Base-by-base conservation (phyloP, 495 filamentous ascomycete genomes). In the Polyplosphaeria fusca region DNA sequence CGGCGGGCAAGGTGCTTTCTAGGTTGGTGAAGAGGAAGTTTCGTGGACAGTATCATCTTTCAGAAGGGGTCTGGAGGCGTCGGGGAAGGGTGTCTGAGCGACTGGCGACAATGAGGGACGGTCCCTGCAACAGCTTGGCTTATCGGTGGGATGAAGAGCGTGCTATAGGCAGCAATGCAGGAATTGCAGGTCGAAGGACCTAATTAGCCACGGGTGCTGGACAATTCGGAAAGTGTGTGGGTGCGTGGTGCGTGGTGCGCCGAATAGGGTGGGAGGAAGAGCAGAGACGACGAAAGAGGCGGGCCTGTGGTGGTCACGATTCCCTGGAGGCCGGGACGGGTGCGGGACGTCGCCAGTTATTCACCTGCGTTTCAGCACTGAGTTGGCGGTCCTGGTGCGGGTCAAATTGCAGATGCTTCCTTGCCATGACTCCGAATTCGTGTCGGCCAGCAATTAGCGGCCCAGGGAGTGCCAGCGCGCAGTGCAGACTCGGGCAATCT, bases 81-180 rank as follows among this genome's bases (percentile, higher is more conserved):
- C 39, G 47, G 58, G 48, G 28, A 22, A 58, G 26, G 45, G 44
- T 53, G 54, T 59, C 58, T 58, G 58, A 52, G 50, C 40, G 58
- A 62, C 59, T 25, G n/a, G n/a, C n/a, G n/a, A n/a, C n/a, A 52
- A 24, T 55, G 44, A n/a, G 52, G 37, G 63, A 46, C 47, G 63
- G 63, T 58, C 58, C 30, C 58, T 61, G 58, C 63, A 62, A 62
- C 38, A 44, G 35, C 63, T 66, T 62, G 58, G 63, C 63, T 66
- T 66, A 66, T 66, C 63, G 58, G 35, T 37, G 48, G 63, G 49
- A 25, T 26, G 47, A 37, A 62, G 48, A 61, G 35, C 38, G 40
- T 58, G 19, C 49, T 60, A 59, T 50, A 59, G 63, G 63, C 63
- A 62, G 63, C 63, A 62, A 66, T 66, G 63, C 63, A 66, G 58